Base-by-base conservation (phyloP, 2,329 filamentous ascomycete genomes). In the Herpotrichia juniperi region DNA sequence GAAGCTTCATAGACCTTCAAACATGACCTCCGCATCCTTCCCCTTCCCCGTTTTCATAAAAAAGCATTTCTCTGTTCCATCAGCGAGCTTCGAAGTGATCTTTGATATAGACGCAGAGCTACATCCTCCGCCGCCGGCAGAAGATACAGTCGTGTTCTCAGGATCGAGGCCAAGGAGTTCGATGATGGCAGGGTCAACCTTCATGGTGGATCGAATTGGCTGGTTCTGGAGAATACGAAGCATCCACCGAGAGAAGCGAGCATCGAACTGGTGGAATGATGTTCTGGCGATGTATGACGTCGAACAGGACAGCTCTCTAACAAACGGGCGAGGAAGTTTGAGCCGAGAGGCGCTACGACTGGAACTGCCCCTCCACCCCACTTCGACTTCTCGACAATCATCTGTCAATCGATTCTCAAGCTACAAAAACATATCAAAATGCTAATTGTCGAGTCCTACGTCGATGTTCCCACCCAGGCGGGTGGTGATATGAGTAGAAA, bases 31-130 rank as follows among this genome's bases (percentile, higher is more conserved):
- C 0, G 87, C 82, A 16, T 83, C 81, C 2, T 75, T 67, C 0
- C 87, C 87, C 4, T 71, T 74, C 0, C 86, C 87, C 0, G 82
- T 90, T 74, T 93, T 93, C 72, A 93, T 83, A 69, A 93, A 93
- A 64, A 83, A 92, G 17, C 78, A 74, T 58, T 76, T 78, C 1
- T 79, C 74, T 37, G 75, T 75, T 25, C 82, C 84, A 61, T 84
- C 75, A 14, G 71, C 58, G 2, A 76, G 64, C 47, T 70, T 75
- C 4, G 75, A 76, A 4, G 74, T 76, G 39, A 85, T 78, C 67
- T 87, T 89, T 51, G 82, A 87, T 0, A 88, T 90, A 0, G 85
- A 86, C 1, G 88, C 80, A 57, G 76, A 79, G 50, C 76, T 79
- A 51, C 89, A 89, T 35, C 86, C 86, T 1, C 87, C 88, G 42